A percentile compares a stretch with the other conserved stretches of the same genome.
These are phyloP conservation scores for Spirogloea muscicola DNA, from an alignment of 139 green algal species.

Conservation along the genomic window DNA sequence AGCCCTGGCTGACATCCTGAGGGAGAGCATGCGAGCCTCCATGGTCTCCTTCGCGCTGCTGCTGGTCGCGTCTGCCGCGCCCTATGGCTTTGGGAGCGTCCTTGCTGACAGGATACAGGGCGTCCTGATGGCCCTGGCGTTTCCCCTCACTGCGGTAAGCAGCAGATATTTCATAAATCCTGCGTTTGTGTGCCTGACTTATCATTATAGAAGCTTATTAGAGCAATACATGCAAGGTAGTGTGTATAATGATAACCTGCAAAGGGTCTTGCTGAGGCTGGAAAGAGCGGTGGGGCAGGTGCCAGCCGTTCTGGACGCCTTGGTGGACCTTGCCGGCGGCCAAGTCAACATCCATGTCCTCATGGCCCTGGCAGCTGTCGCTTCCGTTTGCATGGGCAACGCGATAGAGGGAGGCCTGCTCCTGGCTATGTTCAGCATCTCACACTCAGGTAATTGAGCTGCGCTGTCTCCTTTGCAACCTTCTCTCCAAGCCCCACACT, in stretches of 20 bases:
- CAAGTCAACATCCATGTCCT: conserved; percentile 61
- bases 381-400: conserved; percentile 49
- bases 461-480: neutral
- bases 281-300: too few species aligned
- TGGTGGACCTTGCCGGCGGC: conserved; percentile 45
- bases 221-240: too few species aligned
- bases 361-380: conserved; percentile 54
- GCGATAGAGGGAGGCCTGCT: conserved; percentile 53
- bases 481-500: neutral
- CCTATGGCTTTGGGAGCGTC: conserved; percentile 1
- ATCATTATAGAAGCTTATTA: too few species aligned
- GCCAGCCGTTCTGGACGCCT: conserved; percentile 50
- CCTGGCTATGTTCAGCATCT: conserved; percentile 51
- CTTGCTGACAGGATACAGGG: neutral
- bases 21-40: conserved; percentile 30
- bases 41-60: conserved; percentile 16
- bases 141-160: conserved; percentile 28
- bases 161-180: too few species aligned
- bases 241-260: too few species aligned
- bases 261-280: too few species aligned
- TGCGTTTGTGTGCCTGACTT: too few species aligned
- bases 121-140: conserved; percentile 1
- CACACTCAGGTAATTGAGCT: conserved; percentile 37
- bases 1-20: conserved; percentile 22
- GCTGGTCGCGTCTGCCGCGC: conserved; percentile 1